phyloP scores from a whole-genome alignment of 768 basidiomycete genomes.

The Clitopilus hobsonii region DNA sequence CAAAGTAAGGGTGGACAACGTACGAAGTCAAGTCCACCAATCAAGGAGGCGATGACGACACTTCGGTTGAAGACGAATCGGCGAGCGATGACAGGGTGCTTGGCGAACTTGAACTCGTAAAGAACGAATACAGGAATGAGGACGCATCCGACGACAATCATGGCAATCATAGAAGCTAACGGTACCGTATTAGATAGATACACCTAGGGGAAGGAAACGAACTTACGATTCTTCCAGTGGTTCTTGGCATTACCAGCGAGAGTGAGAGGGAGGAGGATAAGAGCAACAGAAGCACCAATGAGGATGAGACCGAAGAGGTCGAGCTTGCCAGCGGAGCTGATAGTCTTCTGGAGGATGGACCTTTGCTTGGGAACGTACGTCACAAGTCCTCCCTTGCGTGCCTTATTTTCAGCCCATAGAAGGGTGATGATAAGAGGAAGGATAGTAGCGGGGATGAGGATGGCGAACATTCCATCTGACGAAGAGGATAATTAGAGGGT shows the following conservation, averaged over 20 bases:
- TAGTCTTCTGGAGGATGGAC: conserved; percentile 14
- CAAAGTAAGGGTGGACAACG: conserved; percentile 11
- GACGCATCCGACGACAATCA: conserved; percentile 43
- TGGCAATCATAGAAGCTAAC: conserved; percentile 45
- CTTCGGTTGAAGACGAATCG: conserved; percentile 56
- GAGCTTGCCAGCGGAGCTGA: conserved; percentile 27
- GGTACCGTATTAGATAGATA: conserved; percentile 1
- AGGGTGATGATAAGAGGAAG: conserved; percentile 50
- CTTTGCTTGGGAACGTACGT: neutral
- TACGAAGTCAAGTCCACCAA: conserved; percentile 65
- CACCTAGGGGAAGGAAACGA: conserved; percentile 3
- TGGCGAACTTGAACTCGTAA: conserved; percentile 49
- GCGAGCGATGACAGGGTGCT: conserved; percentile 54
- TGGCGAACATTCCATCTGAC: conserved; percentile 53
- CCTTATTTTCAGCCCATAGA: conserved; percentile 49
- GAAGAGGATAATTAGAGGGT: neutral
- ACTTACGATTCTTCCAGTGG: conserved; percentile 43
- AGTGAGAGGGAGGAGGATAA: conserved; percentile 55
- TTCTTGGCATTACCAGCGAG: conserved; percentile 33
- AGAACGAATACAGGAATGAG: conserved; percentile 36
- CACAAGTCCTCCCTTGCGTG: conserved; percentile 30
- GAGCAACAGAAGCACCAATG: conserved; percentile 41
- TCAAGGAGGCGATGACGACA: conserved; percentile 51
- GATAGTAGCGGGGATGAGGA: conserved; percentile 47
- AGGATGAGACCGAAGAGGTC: conserved; percentile 49